phyloP scores from a whole-genome alignment of 2,329 filamentous ascomycete species.

The Trichoderma guizhouense region DNA sequence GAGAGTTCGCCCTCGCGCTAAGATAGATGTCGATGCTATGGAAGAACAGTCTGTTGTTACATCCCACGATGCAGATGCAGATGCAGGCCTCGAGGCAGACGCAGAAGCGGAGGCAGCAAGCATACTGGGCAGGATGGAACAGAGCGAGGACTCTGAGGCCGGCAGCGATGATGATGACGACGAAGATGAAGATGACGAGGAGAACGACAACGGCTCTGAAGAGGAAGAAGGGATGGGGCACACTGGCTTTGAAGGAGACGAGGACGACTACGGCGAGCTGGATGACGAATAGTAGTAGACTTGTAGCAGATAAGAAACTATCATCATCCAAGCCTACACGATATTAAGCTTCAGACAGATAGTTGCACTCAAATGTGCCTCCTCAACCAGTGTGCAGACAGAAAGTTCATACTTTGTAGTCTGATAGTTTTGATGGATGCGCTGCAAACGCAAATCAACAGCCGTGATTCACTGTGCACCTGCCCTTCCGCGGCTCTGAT shows the following conservation, averaged over 20 bases:
- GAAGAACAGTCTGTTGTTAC: constrained; percentile 21
- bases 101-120: constrained; percentile 3
- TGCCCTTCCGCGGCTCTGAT: neutral
- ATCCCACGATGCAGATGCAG: constrained; percentile 21
- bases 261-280: neutral
- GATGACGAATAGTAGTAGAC: neutral
- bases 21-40: neutral
- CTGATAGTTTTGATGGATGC: neutral
- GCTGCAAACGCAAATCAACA: neutral
- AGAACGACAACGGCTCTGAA: constrained; percentile 23
- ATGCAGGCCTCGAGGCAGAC: neutral
- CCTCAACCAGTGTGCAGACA: neutral
- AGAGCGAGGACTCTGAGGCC: constrained; percentile 13
- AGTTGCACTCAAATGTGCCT: neutral
- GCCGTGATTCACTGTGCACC: neutral
- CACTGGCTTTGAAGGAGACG: neutral
- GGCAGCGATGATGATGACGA: constrained; percentile 21
- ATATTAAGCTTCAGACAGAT: neutral
- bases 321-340: too few relatives aligned
- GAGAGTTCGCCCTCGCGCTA: constrained; percentile 23
- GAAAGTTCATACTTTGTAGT: neutral
- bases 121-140: constrained; percentile 7
- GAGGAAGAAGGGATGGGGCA: constrained; percentile 8
- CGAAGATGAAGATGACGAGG: constrained; percentile 25
- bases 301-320: neutral